These are phyloP conservation scores for Boletus mariae DNA, from an alignment of 1,284 basidiomycete genomes.

Conservation along the genomic window DNA sequence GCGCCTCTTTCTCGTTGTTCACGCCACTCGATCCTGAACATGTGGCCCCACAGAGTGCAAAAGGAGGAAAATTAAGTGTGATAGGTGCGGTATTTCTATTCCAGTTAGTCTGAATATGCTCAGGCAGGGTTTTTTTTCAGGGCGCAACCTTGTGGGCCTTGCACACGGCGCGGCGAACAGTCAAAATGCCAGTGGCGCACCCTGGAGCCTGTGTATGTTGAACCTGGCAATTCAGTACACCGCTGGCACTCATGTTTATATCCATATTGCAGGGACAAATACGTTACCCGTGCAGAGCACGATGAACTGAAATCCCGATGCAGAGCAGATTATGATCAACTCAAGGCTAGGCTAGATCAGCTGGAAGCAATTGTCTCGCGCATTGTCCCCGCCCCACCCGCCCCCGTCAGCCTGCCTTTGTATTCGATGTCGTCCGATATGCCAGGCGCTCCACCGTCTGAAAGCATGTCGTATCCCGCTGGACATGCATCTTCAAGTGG, in stretches of 20 bases:
- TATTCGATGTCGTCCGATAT: conserved; percentile 32
- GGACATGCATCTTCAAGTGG: conserved; percentile 25
- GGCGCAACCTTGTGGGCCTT: conserved; percentile 55
- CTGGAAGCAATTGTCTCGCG: conserved; percentile 36
- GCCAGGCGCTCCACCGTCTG: conserved; percentile 26
- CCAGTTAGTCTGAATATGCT: conserved; percentile 15
- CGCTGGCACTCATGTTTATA: conserved; percentile 12
- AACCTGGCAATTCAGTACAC: not conserved
- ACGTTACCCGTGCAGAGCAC: conserved; percentile 50
- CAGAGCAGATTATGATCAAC: conserved; percentile 47
- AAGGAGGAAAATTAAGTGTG: conserved; percentile 59
- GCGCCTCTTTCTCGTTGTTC: not conserved
- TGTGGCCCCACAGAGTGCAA: conserved; percentile 46
- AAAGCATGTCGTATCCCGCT: conserved; percentile 29
- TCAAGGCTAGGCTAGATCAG: conserved; percentile 39
- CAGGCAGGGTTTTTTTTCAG: conserved; percentile 29
- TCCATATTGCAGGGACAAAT: conserved; percentile 45
- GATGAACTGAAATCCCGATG: conserved; percentile 44
- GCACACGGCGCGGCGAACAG: conserved; percentile 50
- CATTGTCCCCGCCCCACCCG: conserved; percentile 28
- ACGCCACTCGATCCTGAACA: conserved; percentile 6
- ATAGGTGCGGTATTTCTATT: conserved; percentile 41
- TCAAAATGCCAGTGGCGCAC: conserved; percentile 56
- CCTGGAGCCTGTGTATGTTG: conserved; percentile 52
- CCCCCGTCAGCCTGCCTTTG: conserved; percentile 29